Conservation (phyloP, 495 filamentous ascomycete genomes). For the Rusavskia elegans region DNA sequence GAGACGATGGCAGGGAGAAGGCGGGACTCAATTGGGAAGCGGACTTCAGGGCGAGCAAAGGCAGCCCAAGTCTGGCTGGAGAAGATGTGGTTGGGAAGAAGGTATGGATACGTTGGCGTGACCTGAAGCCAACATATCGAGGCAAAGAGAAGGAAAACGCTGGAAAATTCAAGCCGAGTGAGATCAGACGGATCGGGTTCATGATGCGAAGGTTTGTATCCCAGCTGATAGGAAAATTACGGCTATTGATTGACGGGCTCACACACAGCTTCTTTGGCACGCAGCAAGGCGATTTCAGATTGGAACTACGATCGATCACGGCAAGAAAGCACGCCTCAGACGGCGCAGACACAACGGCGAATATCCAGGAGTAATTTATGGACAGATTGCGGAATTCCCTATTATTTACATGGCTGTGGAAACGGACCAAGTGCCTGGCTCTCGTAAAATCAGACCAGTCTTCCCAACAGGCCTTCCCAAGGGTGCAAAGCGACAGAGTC, state of each 20-base stretch:
- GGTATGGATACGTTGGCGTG: conserved; percentile 39
- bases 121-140: conserved; percentile 55
- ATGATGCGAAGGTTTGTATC: conserved; percentile 61
- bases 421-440: no score
- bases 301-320: conserved; percentile 38
- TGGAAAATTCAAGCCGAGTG: conserved; percentile 33
- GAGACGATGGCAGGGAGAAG: conserved; percentile 45
- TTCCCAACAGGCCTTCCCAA: conserved; percentile 3
- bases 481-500: background rate
- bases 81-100: background rate
- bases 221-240: background rate
- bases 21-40: conserved; percentile 39
- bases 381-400: no score
- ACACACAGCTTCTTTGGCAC: conserved; percentile 52
- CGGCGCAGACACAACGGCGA: background rate
- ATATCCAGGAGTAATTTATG: background rate
- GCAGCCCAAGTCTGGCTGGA: background rate
- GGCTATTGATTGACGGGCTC: background rate
- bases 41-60: conserved; percentile 12
- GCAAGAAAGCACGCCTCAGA: conserved; percentile 9
- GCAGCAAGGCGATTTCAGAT: conserved; percentile 51
- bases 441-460: background rate
- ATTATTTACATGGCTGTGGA: no score
- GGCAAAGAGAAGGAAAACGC: conserved; percentile 45
- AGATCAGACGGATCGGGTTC: conserved; percentile 50